Percentiles rank a stretch among this genome's conserved stretches.
These are phyloP conservation scores for Rauvolfia tetraphylla DNA, from an alignment of 257 asterid genomes.

Conservation along the genomic window DNA sequence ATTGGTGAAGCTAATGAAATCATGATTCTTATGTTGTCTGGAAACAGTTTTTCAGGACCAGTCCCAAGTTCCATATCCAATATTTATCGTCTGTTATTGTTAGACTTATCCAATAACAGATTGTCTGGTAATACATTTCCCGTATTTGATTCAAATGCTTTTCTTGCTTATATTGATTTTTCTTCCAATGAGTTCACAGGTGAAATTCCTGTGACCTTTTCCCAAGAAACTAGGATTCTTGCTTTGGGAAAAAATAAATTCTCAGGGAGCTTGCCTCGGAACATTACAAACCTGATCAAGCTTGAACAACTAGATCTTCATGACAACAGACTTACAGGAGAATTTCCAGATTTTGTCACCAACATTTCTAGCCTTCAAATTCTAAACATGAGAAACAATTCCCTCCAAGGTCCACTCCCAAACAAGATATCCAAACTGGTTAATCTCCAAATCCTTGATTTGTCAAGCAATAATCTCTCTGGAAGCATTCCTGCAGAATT, in stretches of 20 bases:
- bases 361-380: slow-evolving; percentile 23
- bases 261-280: slow-evolving; percentile 27
- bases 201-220: slow-evolving; percentile 25
- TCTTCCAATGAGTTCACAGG: slow-evolving; percentile 33
- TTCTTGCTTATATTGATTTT: slow-evolving; percentile 28
- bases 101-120: slow-evolving; percentile 31
- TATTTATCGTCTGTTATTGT: slow-evolving; percentile 22
- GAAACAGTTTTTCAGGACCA: slow-evolving; percentile 28
- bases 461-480: slow-evolving; percentile 23
- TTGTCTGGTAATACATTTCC: slow-evolving; percentile 31
- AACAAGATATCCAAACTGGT: slow-evolving; percentile 15
- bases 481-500: slow-evolving; percentile 26
- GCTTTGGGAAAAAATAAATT: slow-evolving; percentile 28
- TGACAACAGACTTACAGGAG: slow-evolving; percentile 24
- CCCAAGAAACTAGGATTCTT: slow-evolving; percentile 22
- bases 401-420: slow-evolving; percentile 30
- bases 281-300: slow-evolving; percentile 22
- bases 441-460: slow-evolving; percentile 27
- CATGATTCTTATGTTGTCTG: slow-evolving; percentile 29
- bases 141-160: slow-evolving; percentile 17
- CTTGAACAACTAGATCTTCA: slow-evolving; percentile 35
- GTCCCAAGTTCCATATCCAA: slow-evolving; percentile 27
- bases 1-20: slow-evolving; percentile 26
- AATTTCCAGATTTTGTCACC: slow-evolving; percentile 21
- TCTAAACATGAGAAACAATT: slow-evolving; percentile 29